Conservation (phyloP, 257 asterid genomes). For the Misopates orontium region DNA sequence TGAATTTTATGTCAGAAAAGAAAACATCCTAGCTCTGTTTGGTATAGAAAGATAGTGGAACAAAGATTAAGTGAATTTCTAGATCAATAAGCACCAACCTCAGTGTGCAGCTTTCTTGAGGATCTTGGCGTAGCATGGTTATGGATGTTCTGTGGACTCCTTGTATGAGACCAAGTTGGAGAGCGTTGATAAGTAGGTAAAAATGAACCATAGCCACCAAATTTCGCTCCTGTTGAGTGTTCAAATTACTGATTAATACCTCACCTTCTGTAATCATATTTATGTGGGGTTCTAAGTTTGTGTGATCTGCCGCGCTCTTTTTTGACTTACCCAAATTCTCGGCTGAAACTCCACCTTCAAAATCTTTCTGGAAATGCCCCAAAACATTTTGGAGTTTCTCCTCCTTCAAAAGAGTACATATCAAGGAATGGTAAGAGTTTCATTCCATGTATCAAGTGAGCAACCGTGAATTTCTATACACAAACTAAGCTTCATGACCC, state of each 20-base stretch:
- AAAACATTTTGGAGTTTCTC: constrained; percentile 80
- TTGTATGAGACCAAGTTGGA: constrained; percentile 67
- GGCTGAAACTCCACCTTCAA: constrained; percentile 95
- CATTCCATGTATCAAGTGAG: background rate
- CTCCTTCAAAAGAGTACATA: constrained; percentile 52
- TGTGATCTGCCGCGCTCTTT: constrained; percentile 30
- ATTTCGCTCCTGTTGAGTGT: constrained; percentile 80
- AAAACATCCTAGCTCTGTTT: constrained; percentile 4
- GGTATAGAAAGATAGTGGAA: background rate
- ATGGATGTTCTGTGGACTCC: constrained; percentile 57
- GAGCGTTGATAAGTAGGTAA: constrained; percentile 84
- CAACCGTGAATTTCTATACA: constrained; percentile 12
- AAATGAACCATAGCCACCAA: constrained; percentile 97
- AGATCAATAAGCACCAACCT: constrained; percentile 51
- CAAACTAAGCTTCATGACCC: constrained; percentile 23
- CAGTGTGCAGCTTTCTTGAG: constrained; percentile 55
- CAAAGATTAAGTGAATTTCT: background rate
- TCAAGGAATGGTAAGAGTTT: constrained; percentile 35
- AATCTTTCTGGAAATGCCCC: constrained; percentile 97
- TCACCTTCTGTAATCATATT: constrained; percentile 27
- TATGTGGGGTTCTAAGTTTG: constrained; percentile 14
- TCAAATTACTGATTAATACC: constrained; percentile 39
- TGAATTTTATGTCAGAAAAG: constrained; percentile 8
- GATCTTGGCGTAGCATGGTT: constrained; percentile 46
- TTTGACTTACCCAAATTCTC: constrained; percentile 88